Percentiles rank a stretch among this genome's conserved stretches.
Conservation (phyloP, 2,329 filamentous ascomycete species). For the Cladosporium phlei region DNA sequence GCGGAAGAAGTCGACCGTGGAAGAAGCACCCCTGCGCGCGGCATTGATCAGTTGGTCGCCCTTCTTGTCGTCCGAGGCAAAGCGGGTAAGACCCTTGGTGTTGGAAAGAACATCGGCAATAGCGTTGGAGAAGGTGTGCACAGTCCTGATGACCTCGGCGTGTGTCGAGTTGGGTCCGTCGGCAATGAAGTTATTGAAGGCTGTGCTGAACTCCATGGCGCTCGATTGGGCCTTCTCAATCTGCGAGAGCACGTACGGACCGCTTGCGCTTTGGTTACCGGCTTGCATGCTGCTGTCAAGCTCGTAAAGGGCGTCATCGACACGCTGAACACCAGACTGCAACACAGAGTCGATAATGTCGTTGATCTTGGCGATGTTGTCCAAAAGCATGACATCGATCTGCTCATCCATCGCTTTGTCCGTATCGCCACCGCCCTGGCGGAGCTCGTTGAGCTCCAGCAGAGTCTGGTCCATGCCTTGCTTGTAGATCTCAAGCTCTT, state of each 20-base stretch:
- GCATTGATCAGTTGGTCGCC: constrained; percentile 77
- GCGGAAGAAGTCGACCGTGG: constrained; percentile 92
- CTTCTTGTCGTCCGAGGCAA: constrained; percentile 94
- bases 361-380: constrained; percentile 88
- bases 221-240: constrained; percentile 94
- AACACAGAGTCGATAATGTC: constrained; percentile 96
- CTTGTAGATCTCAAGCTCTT: constrained; percentile 97
- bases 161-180: constrained; percentile 90
- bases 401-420: constrained; percentile 82
- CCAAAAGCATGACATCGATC: constrained; percentile 81
- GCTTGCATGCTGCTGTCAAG: constrained; percentile 97
- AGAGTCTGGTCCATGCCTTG: constrained; percentile 95
- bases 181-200: constrained; percentile 97
- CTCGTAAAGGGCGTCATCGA: constrained; percentile 95
- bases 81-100: constrained; percentile 87
- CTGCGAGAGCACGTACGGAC: constrained; percentile 89
- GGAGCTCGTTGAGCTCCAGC: constrained; percentile 85
- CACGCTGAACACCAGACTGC: constrained; percentile 84
- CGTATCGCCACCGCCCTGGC: constrained; percentile 55
- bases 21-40: constrained; percentile 76
- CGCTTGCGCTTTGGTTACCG: constrained; percentile 95
- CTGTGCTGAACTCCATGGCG: constrained; percentile 93
- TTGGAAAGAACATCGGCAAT: constrained; percentile 93
- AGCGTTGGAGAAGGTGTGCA: constrained; percentile 83
- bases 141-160: constrained; percentile 85